These are phyloP conservation scores for Erythrophleum fordii DNA, from an alignment of 306 rosid genomes.

Conservation along the genomic window DNA sequence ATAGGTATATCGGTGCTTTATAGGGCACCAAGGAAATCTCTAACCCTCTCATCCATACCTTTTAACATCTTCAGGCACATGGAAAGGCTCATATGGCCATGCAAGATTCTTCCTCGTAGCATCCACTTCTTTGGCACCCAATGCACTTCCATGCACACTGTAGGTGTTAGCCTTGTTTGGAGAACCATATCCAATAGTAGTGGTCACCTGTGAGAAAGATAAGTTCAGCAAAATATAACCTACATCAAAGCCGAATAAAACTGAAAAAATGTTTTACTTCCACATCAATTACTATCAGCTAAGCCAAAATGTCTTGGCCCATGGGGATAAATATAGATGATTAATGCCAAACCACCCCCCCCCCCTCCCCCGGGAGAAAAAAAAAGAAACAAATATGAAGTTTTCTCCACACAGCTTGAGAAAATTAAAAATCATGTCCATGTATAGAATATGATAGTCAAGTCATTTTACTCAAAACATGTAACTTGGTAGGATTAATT, in stretches of 20 bases:
- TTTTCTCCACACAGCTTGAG: background rate
- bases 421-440: background rate
- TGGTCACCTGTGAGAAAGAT: slow-evolving; percentile 72
- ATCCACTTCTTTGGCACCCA: slow-evolving; percentile 97
- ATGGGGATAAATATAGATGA: background rate
- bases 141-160: slow-evolving; percentile 93
- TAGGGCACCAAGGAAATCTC: slow-evolving; percentile 11
- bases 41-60: slow-evolving; percentile 55
- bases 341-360: too few species aligned
- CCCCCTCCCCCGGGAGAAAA: too few species aligned
- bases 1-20: background rate
- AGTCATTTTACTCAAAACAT: background rate
- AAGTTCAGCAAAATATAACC: slow-evolving; percentile 13
- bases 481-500: background rate
- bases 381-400: background rate
- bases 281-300: slow-evolving; percentile 8
- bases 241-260: slow-evolving; percentile 11
- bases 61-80: slow-evolving; percentile 96
- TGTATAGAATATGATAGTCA: slow-evolving; percentile 1
- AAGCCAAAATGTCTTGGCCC: background rate
- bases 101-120: slow-evolving; percentile 97
- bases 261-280: slow-evolving; percentile 22
- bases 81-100: slow-evolving; percentile 99
- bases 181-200: slow-evolving; percentile 97
- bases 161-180: slow-evolving; percentile 96